Evolutionary conservation across 1,284 basidiomycete species (phyloP), one percentile per base, ranked within the genome.

Genomic region (Omphalotus olearius): DNA sequence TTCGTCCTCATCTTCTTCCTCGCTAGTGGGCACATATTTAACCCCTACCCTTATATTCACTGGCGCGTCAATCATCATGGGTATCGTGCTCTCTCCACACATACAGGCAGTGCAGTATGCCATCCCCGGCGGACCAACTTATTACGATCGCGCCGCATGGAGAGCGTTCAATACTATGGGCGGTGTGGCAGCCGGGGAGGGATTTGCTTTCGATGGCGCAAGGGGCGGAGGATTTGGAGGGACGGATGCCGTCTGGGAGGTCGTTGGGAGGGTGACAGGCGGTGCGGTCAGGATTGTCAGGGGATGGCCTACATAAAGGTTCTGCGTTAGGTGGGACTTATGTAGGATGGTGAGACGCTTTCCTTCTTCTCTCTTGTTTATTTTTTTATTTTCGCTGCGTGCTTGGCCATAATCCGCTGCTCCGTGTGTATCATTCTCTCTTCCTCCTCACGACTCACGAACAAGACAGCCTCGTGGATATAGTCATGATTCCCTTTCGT

Each of bases 121-220:
- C 35, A 69, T 82, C 2, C 83, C 83, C 0, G 85, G 86, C n/a
- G 80, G 80, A 0, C 73, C 83, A 38, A 85, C 82, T 13, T 82
- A 82, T 57, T 84, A 87, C 59, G 88, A 91, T 60, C 81, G 88
- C n/a, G 74, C 77, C 7, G 84, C 85, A 23, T 91, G 88, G 88
- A 73, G 74, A 49, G 82, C 80, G 63, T 89, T 88, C 69, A 91
- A 91, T 61, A 70, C 76, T 7, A 76, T 90, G 67, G 78, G 79
- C 51, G 79, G 75, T 6, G 30, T 33, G 7, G 30, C 30, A 4
- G 73, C 73, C 1, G 85, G 84, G 0, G 87, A 89, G 62, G 85
- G 85, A 26, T 83, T 85, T 59, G 65, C 73, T 25, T 63, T 66
- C 36, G 72, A 72, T 51, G 62, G 60, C 16, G 40, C 18, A 14